Base-by-base conservation (phyloP, 495 filamentous ascomycete genomes). In the Ramalina peruviana region DNA sequence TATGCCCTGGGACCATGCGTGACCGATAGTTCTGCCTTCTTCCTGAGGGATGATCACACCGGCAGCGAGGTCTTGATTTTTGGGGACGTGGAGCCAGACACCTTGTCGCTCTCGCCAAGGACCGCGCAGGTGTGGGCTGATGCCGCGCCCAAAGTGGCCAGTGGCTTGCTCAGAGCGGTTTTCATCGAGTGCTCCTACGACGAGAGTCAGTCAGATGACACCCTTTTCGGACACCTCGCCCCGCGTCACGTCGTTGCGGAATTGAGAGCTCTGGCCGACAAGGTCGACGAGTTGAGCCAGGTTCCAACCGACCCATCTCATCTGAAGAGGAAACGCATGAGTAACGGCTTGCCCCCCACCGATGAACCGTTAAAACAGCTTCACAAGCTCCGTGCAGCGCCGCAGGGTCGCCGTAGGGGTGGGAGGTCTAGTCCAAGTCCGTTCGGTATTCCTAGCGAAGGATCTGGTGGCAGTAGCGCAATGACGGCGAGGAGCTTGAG, bases 131-230 rank as follows among this genome's bases (percentile, higher is more conserved):
- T 97, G 11, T 98, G 92, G 92, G 69, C 72, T 41, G 80, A 87
- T 56, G 89, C 90, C 1, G 93, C 88, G 0, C 81, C 80, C 10
- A 93, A 92, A 58, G 77, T 97, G 19, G 78, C 69, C 4, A 61
- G 67, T 1, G 83, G 85, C 1, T 67, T 72, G 11, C 72, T 98
- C 2, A 68, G 70, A 1, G 89, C 82, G 10, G 81, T 98, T 6
- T 86, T 96, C 59, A 95, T 98, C 57, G 92, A 98, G 70, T 97
- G 92, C 62, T 90, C 84, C 27, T 98, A 86, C 62, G 84, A 83
- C 53, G 80, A 94, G 58, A 72, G 72, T 7, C 80, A 84, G 53
- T 71, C 79, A 15, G 83, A 89, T 46, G 76, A 80, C 25, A 73
- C 74, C 7, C 73, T 98, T 3, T 98, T 84, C 59, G 92, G 92